These are phyloP conservation scores for Paraphaeosphaeria sporulosa DNA, from an alignment of 2,329 filamentous ascomycete genomes.

Conservation along the genomic window DNA sequence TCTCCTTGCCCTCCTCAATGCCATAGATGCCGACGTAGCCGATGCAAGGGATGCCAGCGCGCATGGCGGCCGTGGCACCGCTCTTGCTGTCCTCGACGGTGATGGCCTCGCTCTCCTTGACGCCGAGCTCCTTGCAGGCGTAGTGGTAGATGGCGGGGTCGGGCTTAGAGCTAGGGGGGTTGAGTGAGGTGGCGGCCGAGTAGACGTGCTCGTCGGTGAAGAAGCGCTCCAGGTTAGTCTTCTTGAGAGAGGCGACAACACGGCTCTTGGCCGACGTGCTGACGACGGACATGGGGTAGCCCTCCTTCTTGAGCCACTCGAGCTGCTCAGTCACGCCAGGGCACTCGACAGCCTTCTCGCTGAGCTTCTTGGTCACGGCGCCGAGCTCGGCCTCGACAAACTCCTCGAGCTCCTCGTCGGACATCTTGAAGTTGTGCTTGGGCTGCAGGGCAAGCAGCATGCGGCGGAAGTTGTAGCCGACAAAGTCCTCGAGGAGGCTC, in stretches of 20 bases:
- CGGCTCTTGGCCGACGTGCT: slow-evolving; percentile 80
- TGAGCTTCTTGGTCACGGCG: slow-evolving; percentile 81
- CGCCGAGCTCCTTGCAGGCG: slow-evolving; percentile 76
- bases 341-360: slow-evolving; percentile 72
- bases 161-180: slow-evolving; percentile 85
- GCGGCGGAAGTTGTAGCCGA: slow-evolving; percentile 93
- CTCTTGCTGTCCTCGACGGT: slow-evolving; percentile 91
- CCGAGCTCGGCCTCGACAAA: slow-evolving; percentile 83
- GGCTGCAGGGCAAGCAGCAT: slow-evolving; percentile 82
- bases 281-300: slow-evolving; percentile 81
- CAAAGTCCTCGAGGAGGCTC: slow-evolving; percentile 82
- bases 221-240: slow-evolving; percentile 80
- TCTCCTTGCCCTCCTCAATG: slow-evolving; percentile 52
- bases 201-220: slow-evolving; percentile 79
- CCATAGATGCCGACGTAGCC: slow-evolving; percentile 78
- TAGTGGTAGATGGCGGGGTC: slow-evolving; percentile 88
- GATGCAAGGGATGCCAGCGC: slow-evolving; percentile 81
- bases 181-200: slow-evolving; percentile 80
- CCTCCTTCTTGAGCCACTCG: slow-evolving; percentile 67
- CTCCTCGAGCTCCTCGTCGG: slow-evolving; percentile 70
- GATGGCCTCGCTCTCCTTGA: slow-evolving; percentile 74
- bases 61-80: slow-evolving; percentile 77
- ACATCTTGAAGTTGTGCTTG: slow-evolving; percentile 77
- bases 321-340: slow-evolving; percentile 73
- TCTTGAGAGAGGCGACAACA: slow-evolving; percentile 78